Base-by-base conservation (phyloP, 345 rosid genomes). In the Sonneratia alba region DNA sequence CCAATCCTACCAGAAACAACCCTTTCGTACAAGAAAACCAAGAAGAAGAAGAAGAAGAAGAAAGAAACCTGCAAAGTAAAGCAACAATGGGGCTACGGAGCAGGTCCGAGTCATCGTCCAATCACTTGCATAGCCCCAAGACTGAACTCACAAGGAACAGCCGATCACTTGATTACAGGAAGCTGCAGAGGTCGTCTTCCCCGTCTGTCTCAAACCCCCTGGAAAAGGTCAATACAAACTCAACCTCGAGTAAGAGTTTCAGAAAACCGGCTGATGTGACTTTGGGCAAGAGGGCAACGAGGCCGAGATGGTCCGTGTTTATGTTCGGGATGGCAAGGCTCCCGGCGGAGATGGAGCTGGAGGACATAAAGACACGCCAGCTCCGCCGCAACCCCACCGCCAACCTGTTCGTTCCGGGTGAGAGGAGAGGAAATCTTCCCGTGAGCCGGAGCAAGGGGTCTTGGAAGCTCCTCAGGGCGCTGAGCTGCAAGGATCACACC, bases 311-410 rank as follows among this genome's bases (percentile, higher is more conserved):
- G 97, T 88, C 77, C 7, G 56, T 84, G 70, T 81, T 87, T 67
- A 80, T 87, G 87, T 85, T 91, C 68, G 93, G 96, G 45, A 79
- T 81, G 79, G 80, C 82, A 37, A 84, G 80, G 84, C 82, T 84
- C 16, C 89, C 92, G 4, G 82, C 82, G 36, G 91, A 76, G 76
- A 86, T 84, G 78, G 90, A 87, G 70, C 85, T 91, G 2, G 80
- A 75, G 36, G 95, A 91, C 70, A 91, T 91, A 14, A 86, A 81
- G 51, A 89, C 51, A 86, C 85, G 93, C 36, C 97, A 89, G 79
- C 68, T 48, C 71, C 90, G 93, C 63, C 87, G 89, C 71, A 83
- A 19, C 71, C 79, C 84, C 0, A 75, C 86, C 48, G 73, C 73
- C 34, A 47, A 13, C 14, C 72, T 87, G 82, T 80, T 89, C 37